Base-by-base conservation (phyloP, 441 rosid species). In the Erysimum pusillum region DNA sequence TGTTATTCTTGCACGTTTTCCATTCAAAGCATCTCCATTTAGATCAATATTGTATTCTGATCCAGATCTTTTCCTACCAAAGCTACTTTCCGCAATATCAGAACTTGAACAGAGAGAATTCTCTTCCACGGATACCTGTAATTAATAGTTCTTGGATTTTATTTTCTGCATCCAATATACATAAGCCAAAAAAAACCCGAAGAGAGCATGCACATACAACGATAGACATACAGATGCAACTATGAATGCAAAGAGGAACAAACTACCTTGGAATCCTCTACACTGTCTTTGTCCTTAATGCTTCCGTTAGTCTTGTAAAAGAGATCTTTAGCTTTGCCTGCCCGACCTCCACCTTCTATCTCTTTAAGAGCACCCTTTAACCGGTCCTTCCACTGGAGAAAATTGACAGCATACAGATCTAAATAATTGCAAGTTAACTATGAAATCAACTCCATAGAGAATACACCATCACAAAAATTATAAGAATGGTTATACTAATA, bases 321-420 rank as follows among this genome's bases (percentile, higher is more conserved):
- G 79, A 82, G 85, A 71, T 67, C 80, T 73, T 83, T 81, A 58
- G 79, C 75, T 77, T 83, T 86, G 73, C 83, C 92, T 57, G 77
- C 84, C 74, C 82, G 70, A 51, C 80, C 85, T 79, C 91, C 96
- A 74, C 80, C 81, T 77, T 92, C 85, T 88, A 94, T 86, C 80
- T 85, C 91, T 84, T 83, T 87, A 79, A 96, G 79, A 72, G 95
- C 95, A 79, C 87, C 86, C 49, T 79, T 79, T 82, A 96, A 77
- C 75, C 98, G 96, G 79, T 89, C 98, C 76, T 94, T 88, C 99
- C 99, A 96, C 99, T 94, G 76, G 65, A 87, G 60, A 78, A 79
- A 83, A 46, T 74, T 76, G 76, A 79, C 31, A 67, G 36, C 35
- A 67, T 41, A 48, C 7, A 46, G 34, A 75, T 68, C 42, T 18